Percentiles rank a stretch among this genome's conserved stretches.
These are phyloP conservation scores for Monascus ruber DNA, from an alignment of 2,329 filamentous ascomycete genomes.

Conservation along the genomic window DNA sequence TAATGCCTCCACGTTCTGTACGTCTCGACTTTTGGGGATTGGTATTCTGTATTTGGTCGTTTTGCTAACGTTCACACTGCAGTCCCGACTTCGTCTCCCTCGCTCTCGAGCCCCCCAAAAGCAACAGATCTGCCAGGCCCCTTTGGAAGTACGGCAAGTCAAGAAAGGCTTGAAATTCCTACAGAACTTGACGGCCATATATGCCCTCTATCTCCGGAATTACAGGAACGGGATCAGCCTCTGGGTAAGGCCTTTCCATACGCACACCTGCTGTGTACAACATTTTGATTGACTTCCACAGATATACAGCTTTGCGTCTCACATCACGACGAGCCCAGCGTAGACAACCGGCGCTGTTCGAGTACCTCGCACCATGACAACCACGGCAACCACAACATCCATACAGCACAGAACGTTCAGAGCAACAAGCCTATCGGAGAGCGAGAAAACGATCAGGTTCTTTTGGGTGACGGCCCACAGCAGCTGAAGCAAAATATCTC, in stretches of 20 bases:
- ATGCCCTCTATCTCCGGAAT: neutral
- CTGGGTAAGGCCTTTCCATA: slow-evolving; percentile 2
- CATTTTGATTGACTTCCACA: slow-evolving; percentile 1
- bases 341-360: slow-evolving; percentile 1
- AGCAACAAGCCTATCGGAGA: slow-evolving; percentile 1
- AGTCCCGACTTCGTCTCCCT: slow-evolving; percentile 2
- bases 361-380: slow-evolving; percentile 1
- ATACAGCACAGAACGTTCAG: slow-evolving; percentile 1
- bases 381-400: slow-evolving; percentile 1
- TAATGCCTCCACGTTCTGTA: slow-evolving; percentile 3
- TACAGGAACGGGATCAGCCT: slow-evolving; percentile 1
- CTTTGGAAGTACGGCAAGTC: slow-evolving; percentile 1
- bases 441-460: slow-evolving; percentile 1
- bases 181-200: neutral
- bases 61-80: slow-evolving; percentile 3
- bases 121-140: slow-evolving; percentile 1
- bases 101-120: slow-evolving; percentile 1
- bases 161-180: slow-evolving; percentile 2
- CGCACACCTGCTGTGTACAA: slow-evolving; percentile 2
- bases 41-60: slow-evolving; percentile 1
- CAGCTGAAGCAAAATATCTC: slow-evolving; percentile 1
- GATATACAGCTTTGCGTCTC: slow-evolving; percentile 1
- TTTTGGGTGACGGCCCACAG: slow-evolving; percentile 1
- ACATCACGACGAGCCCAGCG: slow-evolving; percentile 1
- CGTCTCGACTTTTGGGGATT: slow-evolving; percentile 2